Conservation (phyloP, 2,329 filamentous ascomycete genomes). For the Calonectria hawksworthii region DNA sequence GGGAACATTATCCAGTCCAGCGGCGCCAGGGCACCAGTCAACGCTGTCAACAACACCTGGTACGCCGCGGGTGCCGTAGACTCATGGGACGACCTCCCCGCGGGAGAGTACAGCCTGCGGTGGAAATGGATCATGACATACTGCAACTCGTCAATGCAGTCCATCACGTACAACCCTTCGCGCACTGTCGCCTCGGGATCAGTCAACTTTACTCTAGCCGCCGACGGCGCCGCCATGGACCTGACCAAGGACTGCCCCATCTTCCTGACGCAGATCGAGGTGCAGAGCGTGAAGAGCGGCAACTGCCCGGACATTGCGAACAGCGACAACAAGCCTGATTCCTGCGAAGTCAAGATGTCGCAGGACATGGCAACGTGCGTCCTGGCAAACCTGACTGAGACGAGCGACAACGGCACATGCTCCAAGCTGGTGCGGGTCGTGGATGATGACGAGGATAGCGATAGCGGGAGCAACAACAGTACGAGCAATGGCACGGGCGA, state of each 20-base stretch:
- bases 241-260: not conserved
- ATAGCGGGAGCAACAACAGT: not conserved
- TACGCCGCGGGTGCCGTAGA: not conserved
- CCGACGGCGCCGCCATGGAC: not conserved
- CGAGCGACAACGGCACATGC: not conserved
- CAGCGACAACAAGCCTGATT: not conserved
- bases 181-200: not conserved
- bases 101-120: conserved; percentile 1
- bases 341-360: not conserved
- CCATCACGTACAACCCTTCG: not conserved
- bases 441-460: not conserved
- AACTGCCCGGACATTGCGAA: not conserved
- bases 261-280: not conserved
- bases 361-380: not conserved
- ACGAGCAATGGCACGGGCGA: not conserved
- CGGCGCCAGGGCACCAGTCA: not conserved
- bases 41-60: not conserved
- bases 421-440: not conserved
- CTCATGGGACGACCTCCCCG: not conserved
- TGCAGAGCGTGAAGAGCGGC: not conserved
- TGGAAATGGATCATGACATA: conserved; percentile 4
- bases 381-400: not conserved
- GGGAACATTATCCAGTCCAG: not conserved
- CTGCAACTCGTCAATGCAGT: not conserved
- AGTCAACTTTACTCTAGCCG: not conserved